Base-by-base conservation (phyloP, 768 basidiomycete genomes). In the Boletus reticuloceps region DNA sequence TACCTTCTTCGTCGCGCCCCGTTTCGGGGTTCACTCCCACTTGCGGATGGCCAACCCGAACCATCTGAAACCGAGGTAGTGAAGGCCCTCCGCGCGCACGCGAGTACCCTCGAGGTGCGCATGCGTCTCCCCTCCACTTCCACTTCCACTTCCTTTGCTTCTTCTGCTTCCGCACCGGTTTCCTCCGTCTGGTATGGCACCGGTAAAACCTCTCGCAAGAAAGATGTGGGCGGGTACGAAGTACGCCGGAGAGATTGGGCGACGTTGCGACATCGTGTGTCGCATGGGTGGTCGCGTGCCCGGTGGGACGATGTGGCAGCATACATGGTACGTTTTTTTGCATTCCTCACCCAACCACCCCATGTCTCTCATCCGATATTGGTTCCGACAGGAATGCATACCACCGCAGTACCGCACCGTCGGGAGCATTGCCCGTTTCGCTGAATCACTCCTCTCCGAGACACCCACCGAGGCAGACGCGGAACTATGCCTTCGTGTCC, bases 291-390 rank as follows among this genome's bases (percentile, higher is more conserved):
- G 51, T 61, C 67, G 54, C 64, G 77, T 63, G 67, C 65, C 13
- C 77, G 83, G 13, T 92, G 91, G 90, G 80, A 88, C 9, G 65
- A 75, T 2, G 61, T 79, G 51, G 89, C 86, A 0, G 59, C 87
- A 11, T 94, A 93, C 62, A 67, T 91, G 60, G 91, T 92, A 58
- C 40, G 14, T 29, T 47, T 16, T 32, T 6, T 32, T 32, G 29
- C 29, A 29, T 25, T 6, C 25, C 22, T 25, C 3, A 36, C 11
- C 12, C 34, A 14, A 39, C 14, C 6, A 14, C 12, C 34, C 6
- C 22, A 22, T 22, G 22, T 22, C 3, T 4, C 22, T 22, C 22
- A 22, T 22, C 22, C 22, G 22, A 37, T 13, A 22, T 14, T 29
- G 34, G 34, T 36, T 12, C 25, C 22, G 14, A 34, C 34, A 93